Evolutionary conservation across 2,329 filamentous ascomycete species (phyloP).

Genomic region (Scedosporium aurantiacum): DNA sequence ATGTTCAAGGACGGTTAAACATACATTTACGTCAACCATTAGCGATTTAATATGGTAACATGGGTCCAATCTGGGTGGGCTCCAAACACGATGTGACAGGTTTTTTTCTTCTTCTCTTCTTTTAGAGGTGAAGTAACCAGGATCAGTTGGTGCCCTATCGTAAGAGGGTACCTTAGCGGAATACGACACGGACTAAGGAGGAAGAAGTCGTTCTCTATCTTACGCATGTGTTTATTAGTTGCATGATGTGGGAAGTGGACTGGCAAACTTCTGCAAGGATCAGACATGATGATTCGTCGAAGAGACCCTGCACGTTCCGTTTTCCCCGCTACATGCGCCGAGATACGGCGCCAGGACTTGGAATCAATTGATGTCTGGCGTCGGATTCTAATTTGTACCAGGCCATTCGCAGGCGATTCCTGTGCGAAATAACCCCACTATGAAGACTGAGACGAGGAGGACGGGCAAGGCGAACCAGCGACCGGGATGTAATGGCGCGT

Average conservation of each 20-base stretch:
- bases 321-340: not conserved
- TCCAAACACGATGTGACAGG: not conserved
- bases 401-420: not conserved
- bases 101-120: too few relatives aligned
- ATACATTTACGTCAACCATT: too few relatives aligned
- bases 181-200: not conserved
- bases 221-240: not conserved
- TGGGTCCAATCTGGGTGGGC: not conserved
- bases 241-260: not conserved
- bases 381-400: not conserved
- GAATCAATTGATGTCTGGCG: not conserved
- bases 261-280: not conserved
- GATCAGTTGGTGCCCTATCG: not conserved
- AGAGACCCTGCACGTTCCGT: not conserved
- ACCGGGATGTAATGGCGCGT: too few relatives aligned
- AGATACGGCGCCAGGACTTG: not conserved
- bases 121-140: not conserved
- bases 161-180: not conserved
- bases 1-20: too few relatives aligned
- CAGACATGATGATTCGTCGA: not conserved
- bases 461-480: too few relatives aligned
- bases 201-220: not conserved
- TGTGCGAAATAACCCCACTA: constrained; percentile 5
- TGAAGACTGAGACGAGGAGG: not conserved
- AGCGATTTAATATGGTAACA: too few relatives aligned